Evolutionary conservation across 83 land plant species (phyloP).

Genomic region (Picea mariana): DNA sequence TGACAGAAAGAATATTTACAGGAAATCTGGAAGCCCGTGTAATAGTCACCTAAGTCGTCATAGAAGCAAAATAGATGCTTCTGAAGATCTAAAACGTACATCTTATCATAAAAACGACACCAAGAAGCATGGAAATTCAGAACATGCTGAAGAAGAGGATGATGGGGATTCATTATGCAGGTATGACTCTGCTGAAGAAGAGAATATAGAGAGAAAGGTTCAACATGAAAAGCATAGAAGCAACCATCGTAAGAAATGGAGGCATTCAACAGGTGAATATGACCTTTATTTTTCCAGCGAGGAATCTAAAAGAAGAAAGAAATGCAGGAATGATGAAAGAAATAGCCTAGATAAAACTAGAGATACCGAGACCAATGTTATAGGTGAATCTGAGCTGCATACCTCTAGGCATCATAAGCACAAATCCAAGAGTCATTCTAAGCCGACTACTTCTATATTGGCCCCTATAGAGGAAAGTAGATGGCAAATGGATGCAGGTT

Average conservation of each 20-base stretch:
- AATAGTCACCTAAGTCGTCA: background rate
- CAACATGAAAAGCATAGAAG: background rate
- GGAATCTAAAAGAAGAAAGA: background rate
- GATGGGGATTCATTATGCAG: background rate
- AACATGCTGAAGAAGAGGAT: constrained; percentile 12
- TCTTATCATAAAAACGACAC: constrained; percentile 15
- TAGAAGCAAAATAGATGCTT: constrained; percentile 11
- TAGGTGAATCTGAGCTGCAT: constrained; percentile 14
- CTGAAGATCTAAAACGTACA: background rate
- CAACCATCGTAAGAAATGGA: background rate
- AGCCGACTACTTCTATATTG: constrained; percentile 1
- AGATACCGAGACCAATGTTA: constrained; percentile 17
- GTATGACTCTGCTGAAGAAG: background rate
- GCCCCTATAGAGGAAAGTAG: constrained; percentile 16
- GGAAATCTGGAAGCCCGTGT: constrained; percentile 12
- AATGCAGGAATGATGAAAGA: background rate
- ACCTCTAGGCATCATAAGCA: constrained; percentile 3
- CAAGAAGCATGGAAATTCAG: constrained; percentile 10
- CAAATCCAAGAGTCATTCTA: background rate
- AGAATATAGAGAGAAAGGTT: constrained; percentile 8
- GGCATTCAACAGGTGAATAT: constrained; percentile 6
- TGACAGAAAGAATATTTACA: background rate
- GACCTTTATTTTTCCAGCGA: constrained; percentile 8
- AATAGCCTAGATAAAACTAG: constrained; percentile 12
- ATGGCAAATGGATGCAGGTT: constrained; percentile 19